These are phyloP conservation scores for Lindgomyces ingoldianus DNA, from an alignment of 495 filamentous ascomycete genomes.

Conservation along the genomic window DNA sequence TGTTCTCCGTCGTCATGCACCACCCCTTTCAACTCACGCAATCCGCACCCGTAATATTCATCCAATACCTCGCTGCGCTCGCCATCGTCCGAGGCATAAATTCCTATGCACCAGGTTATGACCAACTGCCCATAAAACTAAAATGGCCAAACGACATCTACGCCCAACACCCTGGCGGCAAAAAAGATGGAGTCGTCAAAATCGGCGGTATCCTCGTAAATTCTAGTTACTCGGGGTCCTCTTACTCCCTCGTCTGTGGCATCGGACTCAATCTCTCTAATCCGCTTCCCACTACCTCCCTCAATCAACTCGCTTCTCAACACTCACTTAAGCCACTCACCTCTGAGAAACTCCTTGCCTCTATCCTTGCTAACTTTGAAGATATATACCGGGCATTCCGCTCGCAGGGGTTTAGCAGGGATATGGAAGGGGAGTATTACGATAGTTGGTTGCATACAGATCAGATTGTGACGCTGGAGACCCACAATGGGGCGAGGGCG, in stretches of 20 bases:
- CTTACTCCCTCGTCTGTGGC: slow-evolving; percentile 85
- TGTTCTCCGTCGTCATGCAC: slow-evolving; percentile 83
- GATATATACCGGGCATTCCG: slow-evolving; percentile 73
- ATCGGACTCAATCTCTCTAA: slow-evolving; percentile 91
- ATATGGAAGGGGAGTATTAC: slow-evolving; percentile 80
- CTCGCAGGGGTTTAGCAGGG: slow-evolving; percentile 66
- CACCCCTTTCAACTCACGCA: slow-evolving; percentile 71
- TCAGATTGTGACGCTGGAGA: slow-evolving; percentile 87
- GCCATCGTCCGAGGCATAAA: slow-evolving; percentile 88
- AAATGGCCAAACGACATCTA: slow-evolving; percentile 99
- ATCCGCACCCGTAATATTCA: slow-evolving; percentile 83
- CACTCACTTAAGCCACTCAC: slow-evolving; percentile 56
- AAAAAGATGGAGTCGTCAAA: slow-evolving; percentile 61
- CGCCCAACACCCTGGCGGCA: slow-evolving; percentile 64
- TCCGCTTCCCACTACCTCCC: slow-evolving; percentile 78
- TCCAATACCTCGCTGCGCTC: slow-evolving; percentile 89
- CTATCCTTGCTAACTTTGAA: slow-evolving; percentile 79
- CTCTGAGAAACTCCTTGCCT: slow-evolving; percentile 79
- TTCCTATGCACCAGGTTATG: slow-evolving; percentile 74
- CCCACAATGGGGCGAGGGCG: slow-evolving; percentile 73
- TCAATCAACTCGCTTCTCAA: slow-evolving; percentile 63
- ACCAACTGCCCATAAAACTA: slow-evolving; percentile 73
- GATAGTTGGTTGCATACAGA: slow-evolving; percentile 83
- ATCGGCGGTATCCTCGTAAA: slow-evolving; percentile 94
- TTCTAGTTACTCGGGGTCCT: slow-evolving; percentile 71